Evolutionary conservation across 2,329 filamentous ascomycete species (phyloP).

Genomic region (Botrytis medusae): DNA sequence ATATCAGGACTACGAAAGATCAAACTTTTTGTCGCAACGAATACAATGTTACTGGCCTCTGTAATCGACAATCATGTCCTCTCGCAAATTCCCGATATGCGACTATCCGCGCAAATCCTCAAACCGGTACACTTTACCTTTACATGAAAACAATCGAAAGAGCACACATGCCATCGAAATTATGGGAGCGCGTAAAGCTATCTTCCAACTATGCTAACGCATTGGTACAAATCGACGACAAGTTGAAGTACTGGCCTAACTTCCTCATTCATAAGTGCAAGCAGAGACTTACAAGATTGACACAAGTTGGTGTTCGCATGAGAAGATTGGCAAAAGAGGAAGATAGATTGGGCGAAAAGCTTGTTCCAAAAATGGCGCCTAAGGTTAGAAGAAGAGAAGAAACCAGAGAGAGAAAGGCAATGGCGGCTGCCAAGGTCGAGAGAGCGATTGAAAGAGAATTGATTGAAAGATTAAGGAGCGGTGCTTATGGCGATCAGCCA

Average conservation of each 20-base stretch:
- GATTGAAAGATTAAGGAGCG: slow-evolving; percentile 84
- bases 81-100: slow-evolving; percentile 91
- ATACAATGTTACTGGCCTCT: slow-evolving; percentile 81
- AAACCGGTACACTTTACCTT: slow-evolving; percentile 81
- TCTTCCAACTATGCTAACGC: slow-evolving; percentile 89
- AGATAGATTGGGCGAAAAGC: slow-evolving; percentile 80
- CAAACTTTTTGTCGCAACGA: slow-evolving; percentile 96
- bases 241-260: slow-evolving; percentile 91
- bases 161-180: slow-evolving; percentile 80
- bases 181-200: slow-evolving; percentile 92
- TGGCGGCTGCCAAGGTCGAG: slow-evolving; percentile 89
- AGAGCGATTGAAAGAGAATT: slow-evolving; percentile 92
- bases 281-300: slow-evolving; percentile 87
- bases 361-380: slow-evolving; percentile 86
- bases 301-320: slow-evolving; percentile 83
- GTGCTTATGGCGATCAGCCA: slow-evolving; percentile 91
- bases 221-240: slow-evolving; percentile 80
- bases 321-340: slow-evolving; percentile 84
- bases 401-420: slow-evolving; percentile 73
- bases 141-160: slow-evolving; percentile 97
- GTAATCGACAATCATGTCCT: slow-evolving; percentile 84
- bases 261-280: slow-evolving; percentile 94
- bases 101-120: slow-evolving; percentile 79
- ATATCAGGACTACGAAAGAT: slow-evolving; percentile 69
- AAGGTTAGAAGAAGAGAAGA: slow-evolving; percentile 80